phyloP scores from a whole-genome alignment of 495 filamentous ascomycete species.

The Sordaria brevicollis region DNA sequence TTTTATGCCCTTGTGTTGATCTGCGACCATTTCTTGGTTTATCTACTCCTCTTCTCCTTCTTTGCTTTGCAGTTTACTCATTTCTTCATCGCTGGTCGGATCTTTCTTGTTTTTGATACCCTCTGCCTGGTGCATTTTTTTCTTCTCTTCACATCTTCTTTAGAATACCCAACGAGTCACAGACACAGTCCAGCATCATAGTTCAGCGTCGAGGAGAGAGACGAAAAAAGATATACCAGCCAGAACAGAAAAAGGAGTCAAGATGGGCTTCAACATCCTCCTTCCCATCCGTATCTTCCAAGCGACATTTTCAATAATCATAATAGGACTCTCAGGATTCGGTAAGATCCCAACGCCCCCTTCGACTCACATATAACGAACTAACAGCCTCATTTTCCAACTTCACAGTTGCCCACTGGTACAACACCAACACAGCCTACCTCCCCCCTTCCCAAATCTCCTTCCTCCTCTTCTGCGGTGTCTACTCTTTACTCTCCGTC shows the following conservation, averaged over 20 bases:
- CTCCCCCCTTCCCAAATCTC: conserved; percentile 49
- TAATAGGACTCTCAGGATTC: conserved; percentile 59
- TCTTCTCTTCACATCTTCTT: no score
- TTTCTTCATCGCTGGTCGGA: neutral
- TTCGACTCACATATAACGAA: neutral
- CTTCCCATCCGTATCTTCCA: conserved; percentile 39
- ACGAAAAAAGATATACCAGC: no score
- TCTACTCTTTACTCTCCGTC: conserved; percentile 57
- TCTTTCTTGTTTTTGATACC: neutral
- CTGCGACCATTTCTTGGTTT: neutral
- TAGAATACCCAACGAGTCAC: neutral
- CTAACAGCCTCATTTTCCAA: conserved; percentile 9
- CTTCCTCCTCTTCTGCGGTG: conserved; percentile 58
- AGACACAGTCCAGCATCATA: neutral
- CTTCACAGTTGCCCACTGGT: conserved; percentile 40
- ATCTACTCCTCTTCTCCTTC: neutral
- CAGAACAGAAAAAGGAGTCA: neutral
- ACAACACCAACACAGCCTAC: conserved; percentile 34
- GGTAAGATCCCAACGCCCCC: conserved; percentile 36
- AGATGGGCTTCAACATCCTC: conserved; percentile 13
- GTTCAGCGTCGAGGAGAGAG: no score
- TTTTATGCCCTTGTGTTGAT: neutral
- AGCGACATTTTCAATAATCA: conserved; percentile 51
- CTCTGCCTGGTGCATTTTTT: neutral
- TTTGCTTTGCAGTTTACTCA: neutral